A percentile compares a stretch with the other conserved stretches of the same genome.
Conservation (phyloP, 805 yeast genomes). For the Monosporozyma aquatica region DNA sequence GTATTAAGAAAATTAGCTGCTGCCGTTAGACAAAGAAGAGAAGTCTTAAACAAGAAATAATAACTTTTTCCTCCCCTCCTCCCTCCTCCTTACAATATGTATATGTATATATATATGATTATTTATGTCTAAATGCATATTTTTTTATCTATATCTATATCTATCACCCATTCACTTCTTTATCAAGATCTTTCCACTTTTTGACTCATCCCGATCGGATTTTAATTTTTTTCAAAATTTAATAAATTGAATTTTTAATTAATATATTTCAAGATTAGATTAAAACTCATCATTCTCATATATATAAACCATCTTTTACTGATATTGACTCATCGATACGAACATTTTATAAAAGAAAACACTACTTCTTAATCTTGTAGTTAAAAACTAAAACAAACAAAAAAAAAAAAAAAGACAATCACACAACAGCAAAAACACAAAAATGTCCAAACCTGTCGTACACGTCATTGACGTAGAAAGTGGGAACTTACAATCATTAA, state of each 20-base stretch:
- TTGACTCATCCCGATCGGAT: no score
- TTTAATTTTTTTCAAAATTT: no score
- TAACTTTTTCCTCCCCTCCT: not conserved
- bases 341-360: no score
- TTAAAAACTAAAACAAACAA: not conserved
- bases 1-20: slow-evolving; percentile 72
- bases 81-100: not conserved
- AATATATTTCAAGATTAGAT: no score
- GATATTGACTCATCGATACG: no score
- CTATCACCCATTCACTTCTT: no score
- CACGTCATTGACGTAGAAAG: slow-evolving; percentile 86
- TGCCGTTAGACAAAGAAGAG: slow-evolving; percentile 80
- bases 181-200: no score
- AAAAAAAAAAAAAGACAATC: not conserved
- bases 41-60: slow-evolving; percentile 16
- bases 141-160: no score
- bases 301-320: no score
- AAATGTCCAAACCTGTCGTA: slow-evolving; percentile 19
- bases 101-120: not conserved
- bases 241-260: no score
- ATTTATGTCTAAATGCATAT: not conserved
- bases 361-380: no score
- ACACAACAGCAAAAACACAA: not conserved
- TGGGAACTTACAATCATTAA: slow-evolving; percentile 84
- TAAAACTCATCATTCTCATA: no score